phyloP scores from a whole-genome alignment of 1,284 basidiomycete genomes.

The Bondarzewia mesenterica region DNA sequence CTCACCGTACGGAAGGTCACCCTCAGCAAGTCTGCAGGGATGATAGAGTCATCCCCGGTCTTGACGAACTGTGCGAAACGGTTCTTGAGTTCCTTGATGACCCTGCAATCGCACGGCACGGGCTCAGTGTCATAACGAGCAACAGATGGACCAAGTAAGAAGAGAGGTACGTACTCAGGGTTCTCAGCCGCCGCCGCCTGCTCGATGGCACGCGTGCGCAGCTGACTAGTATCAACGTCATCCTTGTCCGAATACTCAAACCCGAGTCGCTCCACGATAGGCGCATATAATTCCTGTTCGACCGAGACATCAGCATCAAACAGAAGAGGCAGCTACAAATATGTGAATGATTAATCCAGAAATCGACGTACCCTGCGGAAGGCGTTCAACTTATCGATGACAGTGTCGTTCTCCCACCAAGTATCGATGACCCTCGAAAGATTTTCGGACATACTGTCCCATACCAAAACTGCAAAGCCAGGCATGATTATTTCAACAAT shows the following conservation, averaged over 20 bases:
- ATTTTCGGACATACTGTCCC: constrained; percentile 55
- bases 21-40: constrained; percentile 71
- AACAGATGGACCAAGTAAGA: neutral
- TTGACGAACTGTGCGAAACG: constrained; percentile 72
- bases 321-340: neutral
- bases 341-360: neutral
- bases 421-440: constrained; percentile 52
- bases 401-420: constrained; percentile 81
- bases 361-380: constrained; percentile 48
- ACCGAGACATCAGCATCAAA: neutral
- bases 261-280: constrained; percentile 74
- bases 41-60: constrained; percentile 70
- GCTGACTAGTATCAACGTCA: constrained; percentile 61
- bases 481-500: too few relatives aligned
- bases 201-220: constrained; percentile 73
- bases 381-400: constrained; percentile 53
- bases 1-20: constrained; percentile 44
- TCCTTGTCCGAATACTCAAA: constrained; percentile 73
- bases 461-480: constrained; percentile 54
- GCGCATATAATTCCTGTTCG: constrained; percentile 69
- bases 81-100: constrained; percentile 63
- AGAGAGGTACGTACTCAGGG: constrained; percentile 31
- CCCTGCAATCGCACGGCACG: constrained; percentile 33
- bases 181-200: constrained; percentile 63
- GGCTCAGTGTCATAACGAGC: neutral